Base-by-base conservation (phyloP, 2,329 filamentous ascomycete species). In the Pestalotiopsis sp. region DNA sequence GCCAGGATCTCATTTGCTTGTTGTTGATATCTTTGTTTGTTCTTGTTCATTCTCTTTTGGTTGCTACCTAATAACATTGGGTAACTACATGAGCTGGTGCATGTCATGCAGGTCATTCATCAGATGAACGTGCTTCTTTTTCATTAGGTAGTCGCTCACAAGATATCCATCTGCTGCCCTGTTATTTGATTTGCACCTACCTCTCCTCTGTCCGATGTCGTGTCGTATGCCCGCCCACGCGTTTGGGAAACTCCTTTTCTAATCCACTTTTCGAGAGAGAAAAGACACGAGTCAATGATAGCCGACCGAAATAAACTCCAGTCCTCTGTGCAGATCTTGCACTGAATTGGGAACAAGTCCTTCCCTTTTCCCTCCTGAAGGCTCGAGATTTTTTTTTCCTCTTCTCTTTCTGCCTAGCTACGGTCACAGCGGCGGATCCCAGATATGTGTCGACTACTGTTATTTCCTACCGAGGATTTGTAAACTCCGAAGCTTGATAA, bases 251-350 rank as follows among this genome's bases (percentile, higher is more conserved):
- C 45, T 52, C 45, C 45, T 52, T 52, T 52, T 52, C 45, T n/a
- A n/a, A 52, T 52, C 45, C 45, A 52, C 45, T 52, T 52, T 52
- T 52, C 45, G 20, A 52, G 45, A 12, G 45, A 20, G 17, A 52
- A 52, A 59, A 27, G 57, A 59, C 57, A 36, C 27, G 57, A 59
- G 57, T 59, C 57, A 59, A 59, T 23, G 57, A 27, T 27, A 59
- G 57, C 57, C 57, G 57, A 59, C 23, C 57, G 12, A 36, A 59
- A 36, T 59, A n/a, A 36, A 23, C 23, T 59, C 57, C 23, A 59
- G 57, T 59, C 20, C n/a, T 27, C 31, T 59, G 57, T 36, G 57
- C 57, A 59, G 57, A 59, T 59, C 57, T 17, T 59, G 57, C 11
- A 59, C 57, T n/a, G 25, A 59, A 59, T 59, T 23, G 25, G 27